Evolutionary conservation across 805 yeast species (phyloP), one percentile per base, ranked within the genome.

Genomic region (Candida easanensis): DNA sequence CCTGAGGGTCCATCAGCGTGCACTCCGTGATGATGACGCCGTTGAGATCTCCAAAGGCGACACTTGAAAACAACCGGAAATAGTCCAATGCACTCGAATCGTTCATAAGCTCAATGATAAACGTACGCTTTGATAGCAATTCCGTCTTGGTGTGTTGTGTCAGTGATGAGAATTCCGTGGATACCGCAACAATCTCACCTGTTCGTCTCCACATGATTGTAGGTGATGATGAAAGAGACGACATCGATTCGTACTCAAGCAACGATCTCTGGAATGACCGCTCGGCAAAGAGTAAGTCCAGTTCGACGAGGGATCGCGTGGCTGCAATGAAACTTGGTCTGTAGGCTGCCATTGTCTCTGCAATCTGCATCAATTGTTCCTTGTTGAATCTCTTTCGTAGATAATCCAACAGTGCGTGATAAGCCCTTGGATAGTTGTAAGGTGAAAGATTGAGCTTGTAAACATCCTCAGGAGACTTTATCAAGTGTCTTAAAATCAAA

Each of bases 381-480:
- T 80, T 79, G 38, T 80, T 76, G 62, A 91, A 89, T 40, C 98
- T 66, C 30, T 76, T 68, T 44, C 84, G 71, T 44, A 91, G 68
- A 60, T 89, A 90, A n/a, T 81, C 76, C 55, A 88, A 76, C 33
- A 91, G 71, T 36, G 82, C 80, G 64, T 88, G 97, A 61, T 85
- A 91, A 3, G 96, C 97, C n/a, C 87, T 84, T 0, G 96, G 91
- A 57, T 93, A 91, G n/a, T 90, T 78, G 58, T 85, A 91, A 1
- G 98, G 97, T 36, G 70, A 74, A 10, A 69, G 73, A n/a, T 88
- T 85, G 31, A 79, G 71, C 9, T 82, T 79, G 63, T 93, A 93
- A n/a, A 91, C 84, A 52, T 85, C 91, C 55, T 80, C 80, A 0
- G 93, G 91, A 42, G 81, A 75, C 61, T 68, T 76, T 47, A 78